Evolutionary conservation across 805 yeast genomes (phyloP), one percentile per base, ranked within the genome.

Genomic region (Ogataea nonfermentans): DNA sequence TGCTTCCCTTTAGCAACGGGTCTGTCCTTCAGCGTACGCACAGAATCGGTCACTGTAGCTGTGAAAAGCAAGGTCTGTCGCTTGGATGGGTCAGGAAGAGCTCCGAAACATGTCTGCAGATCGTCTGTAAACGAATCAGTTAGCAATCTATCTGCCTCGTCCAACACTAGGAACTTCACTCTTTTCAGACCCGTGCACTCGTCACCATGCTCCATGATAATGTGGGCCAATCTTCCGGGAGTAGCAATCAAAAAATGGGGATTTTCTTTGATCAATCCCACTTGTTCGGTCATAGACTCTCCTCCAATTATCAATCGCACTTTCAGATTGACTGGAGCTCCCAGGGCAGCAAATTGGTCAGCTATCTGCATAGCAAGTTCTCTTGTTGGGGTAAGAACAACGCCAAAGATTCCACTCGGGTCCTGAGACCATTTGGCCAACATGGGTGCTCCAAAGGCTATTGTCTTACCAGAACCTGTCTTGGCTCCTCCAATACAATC

Each of bases 401-500:
- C 66, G 3, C 97, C 99, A 62, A 72, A 93, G 26, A 93, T 84
- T 1, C 97, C 99, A 61, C 76, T 76, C 1, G 99, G 99, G 59
- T 93, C 98, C 49, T 82, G 84, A 0, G 97, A 85, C 96, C 98
- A 93, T 56, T 83, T 74, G 1, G 95, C 79, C 40, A 93, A 68
- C 87, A 93, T 91, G 2, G 99, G 99, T n/a, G 88, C 95, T 1
- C 91, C 98, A 72, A 93, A 93, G 1, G 98, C 96, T 15, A 93
- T 80, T 2, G 99, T 93, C 60, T 93, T 93, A 75, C 99, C 99
- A 12, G 95, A 83, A 64, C 99, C 99, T 0, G 99, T 93, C 61
- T 85, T 85, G 23, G 99, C 99, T 29, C 99, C 99, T 36, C 99
- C 99, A 37, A 93, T 91, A 64, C 96, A 90, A 61, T 90, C 96